Conservation (phyloP, 1,284 basidiomycete species). For the Sphaerobolus stellatus region DNA sequence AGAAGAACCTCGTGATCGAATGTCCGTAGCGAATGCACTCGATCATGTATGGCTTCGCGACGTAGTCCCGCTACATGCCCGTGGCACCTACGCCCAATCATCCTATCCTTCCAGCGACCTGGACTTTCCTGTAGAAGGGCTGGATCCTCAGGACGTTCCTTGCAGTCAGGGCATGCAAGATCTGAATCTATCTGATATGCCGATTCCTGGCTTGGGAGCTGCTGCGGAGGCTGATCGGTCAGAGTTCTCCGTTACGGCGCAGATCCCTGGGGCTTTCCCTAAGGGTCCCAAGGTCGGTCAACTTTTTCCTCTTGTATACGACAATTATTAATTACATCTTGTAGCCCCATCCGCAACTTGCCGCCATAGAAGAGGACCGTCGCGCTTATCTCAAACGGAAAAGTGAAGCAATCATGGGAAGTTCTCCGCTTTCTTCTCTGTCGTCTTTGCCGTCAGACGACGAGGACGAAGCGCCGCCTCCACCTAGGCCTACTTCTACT, state of each 20-base stretch:
- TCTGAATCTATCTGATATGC: slow-evolving; percentile 3
- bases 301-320: not conserved
- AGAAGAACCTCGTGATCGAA: slow-evolving; percentile 50
- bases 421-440: slow-evolving; percentile 10
- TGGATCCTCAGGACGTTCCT: not conserved
- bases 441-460: slow-evolving; percentile 1
- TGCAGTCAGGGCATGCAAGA: slow-evolving; percentile 6
- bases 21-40: slow-evolving; percentile 59
- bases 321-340: not conserved
- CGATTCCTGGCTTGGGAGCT: slow-evolving; percentile 7
- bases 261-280: slow-evolving; percentile 7
- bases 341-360: not conserved
- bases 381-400: slow-evolving; percentile 1
- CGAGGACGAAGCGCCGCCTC: not conserved
- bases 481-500: not conserved
- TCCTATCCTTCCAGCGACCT: not conserved
- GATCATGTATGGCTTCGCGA: slow-evolving; percentile 63
- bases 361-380: no score
- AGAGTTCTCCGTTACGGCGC: slow-evolving; percentile 3
- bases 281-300: not conserved
- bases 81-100: not conserved
- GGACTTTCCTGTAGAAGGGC: not conserved
- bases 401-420: slow-evolving; percentile 4
- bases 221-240: not conserved
- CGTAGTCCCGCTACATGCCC: slow-evolving; percentile 1